Evolutionary conservation across 2,329 filamentous ascomycete genomes (phyloP).

Genomic region (Stylonectria norvegica): DNA sequence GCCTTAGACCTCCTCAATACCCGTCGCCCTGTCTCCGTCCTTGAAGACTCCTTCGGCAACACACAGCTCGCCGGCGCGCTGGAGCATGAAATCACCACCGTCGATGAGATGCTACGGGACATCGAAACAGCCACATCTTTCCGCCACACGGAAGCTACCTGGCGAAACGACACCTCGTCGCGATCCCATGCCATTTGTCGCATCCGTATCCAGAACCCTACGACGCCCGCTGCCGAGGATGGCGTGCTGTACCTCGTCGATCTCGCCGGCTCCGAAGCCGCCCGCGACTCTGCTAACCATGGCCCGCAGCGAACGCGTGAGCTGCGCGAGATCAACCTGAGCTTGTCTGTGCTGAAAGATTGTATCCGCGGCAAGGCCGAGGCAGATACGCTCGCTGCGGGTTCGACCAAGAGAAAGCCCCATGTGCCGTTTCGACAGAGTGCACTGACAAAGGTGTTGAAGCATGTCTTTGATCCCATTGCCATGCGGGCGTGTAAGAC

Average conservation of each 20-base stretch:
- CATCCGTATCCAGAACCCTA: constrained; percentile 38
- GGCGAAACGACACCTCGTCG: constrained; percentile 46
- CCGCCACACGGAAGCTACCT: constrained; percentile 40
- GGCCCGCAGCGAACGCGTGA: constrained; percentile 44
- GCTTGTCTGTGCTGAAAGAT: constrained; percentile 49
- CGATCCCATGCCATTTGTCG: constrained; percentile 49
- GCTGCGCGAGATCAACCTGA: constrained; percentile 46
- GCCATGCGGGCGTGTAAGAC: constrained; percentile 39
- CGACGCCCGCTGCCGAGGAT: constrained; percentile 29
- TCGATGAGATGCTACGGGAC: constrained; percentile 28
- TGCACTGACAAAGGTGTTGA: constrained; percentile 43
- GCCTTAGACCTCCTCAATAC: constrained; percentile 39
- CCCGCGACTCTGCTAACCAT: constrained; percentile 40
- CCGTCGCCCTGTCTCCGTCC: constrained; percentile 40
- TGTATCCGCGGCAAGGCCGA: constrained; percentile 47
- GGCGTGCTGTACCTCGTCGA: constrained; percentile 47
- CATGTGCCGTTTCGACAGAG: constrained; percentile 46
- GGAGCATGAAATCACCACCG: constrained; percentile 34
- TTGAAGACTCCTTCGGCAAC: constrained; percentile 44
- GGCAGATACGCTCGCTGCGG: constrained; percentile 8
- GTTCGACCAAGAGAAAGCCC: constrained; percentile 27
- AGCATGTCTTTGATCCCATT: constrained; percentile 47
- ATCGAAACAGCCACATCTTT: constrained; percentile 39
- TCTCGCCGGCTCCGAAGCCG: constrained; percentile 47
- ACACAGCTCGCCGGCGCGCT: constrained; percentile 43